These are phyloP conservation scores for Elasticomyces elasticus DNA, from an alignment of 495 filamentous ascomycete species.

Conservation along the genomic window DNA sequence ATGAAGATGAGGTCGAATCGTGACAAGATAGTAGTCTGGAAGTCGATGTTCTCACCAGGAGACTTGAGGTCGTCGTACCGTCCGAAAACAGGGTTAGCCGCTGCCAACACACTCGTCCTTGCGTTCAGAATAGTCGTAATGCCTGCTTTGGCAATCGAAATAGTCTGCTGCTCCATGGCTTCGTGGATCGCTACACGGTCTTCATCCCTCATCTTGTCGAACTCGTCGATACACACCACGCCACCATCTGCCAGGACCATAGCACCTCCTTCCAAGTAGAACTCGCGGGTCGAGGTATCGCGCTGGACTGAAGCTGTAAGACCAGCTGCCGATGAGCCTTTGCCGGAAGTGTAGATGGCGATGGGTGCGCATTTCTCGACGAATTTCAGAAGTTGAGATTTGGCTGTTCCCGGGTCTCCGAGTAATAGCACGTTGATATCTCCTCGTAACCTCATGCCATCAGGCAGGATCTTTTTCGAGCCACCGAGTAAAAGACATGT, in stretches of 20 bases:
- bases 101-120: slow-evolving; percentile 86
- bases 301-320: slow-evolving; percentile 95
- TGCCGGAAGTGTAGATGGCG: slow-evolving; percentile 97
- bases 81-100: slow-evolving; percentile 95
- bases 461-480: slow-evolving; percentile 95
- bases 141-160: slow-evolving; percentile 97
- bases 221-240: slow-evolving; percentile 98
- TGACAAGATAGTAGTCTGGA: slow-evolving; percentile 96
- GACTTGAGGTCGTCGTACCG: slow-evolving; percentile 97
- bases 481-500: slow-evolving; percentile 89
- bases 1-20: slow-evolving; percentile 99
- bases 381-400: slow-evolving; percentile 95
- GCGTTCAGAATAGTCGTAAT: slow-evolving; percentile 98
- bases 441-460: slow-evolving; percentile 96
- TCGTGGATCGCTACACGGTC: slow-evolving; percentile 98
- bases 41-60: slow-evolving; percentile 98
- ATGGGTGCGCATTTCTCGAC: slow-evolving; percentile 95
- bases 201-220: slow-evolving; percentile 99
- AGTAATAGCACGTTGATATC: slow-evolving; percentile 98
- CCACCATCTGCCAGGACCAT: slow-evolving; percentile 98
- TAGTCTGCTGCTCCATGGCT: slow-evolving; percentile 99
- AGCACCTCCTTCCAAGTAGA: slow-evolving; percentile 96
- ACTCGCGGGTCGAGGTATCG: slow-evolving; percentile 83
- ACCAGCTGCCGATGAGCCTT: slow-evolving; percentile 97
- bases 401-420: slow-evolving; percentile 96